A percentile compares a stretch with the other conserved stretches of the same genome.
phyloP scores from a whole-genome alignment of 1,284 basidiomycete genomes.

The Ceratobasidium sp. region DNA sequence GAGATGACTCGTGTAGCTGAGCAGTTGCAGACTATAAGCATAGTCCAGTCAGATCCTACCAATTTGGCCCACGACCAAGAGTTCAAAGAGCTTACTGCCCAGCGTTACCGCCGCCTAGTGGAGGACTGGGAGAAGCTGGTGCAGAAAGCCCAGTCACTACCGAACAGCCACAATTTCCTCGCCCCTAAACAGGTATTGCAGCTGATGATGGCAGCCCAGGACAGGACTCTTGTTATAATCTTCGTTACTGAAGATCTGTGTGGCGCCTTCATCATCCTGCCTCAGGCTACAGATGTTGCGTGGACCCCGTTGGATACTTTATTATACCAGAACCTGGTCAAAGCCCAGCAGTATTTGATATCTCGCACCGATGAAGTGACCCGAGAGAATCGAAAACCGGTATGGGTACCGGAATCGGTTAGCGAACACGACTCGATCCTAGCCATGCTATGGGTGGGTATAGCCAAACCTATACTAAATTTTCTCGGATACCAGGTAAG shows the following conservation, averaged over 20 bases:
- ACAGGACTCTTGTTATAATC: constrained; percentile 45
- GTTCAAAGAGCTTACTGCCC: constrained; percentile 10
- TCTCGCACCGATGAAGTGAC: too few relatives aligned
- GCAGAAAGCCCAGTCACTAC: constrained; percentile 21
- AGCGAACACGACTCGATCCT: constrained; percentile 14
- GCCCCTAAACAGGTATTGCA: background rate
- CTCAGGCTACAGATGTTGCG: background rate
- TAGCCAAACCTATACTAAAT: constrained; percentile 41
- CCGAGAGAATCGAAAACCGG: background rate
- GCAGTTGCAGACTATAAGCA: background rate
- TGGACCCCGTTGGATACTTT: constrained; percentile 1
- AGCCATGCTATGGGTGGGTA: constrained; percentile 38
- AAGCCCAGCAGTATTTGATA: too few relatives aligned
- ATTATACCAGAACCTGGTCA: too few relatives aligned
- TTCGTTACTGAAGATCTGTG: constrained; percentile 41
- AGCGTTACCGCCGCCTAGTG: constrained; percentile 46
- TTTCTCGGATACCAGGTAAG: constrained; percentile 21
- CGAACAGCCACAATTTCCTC: constrained; percentile 35
- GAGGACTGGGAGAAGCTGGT: constrained; percentile 49
- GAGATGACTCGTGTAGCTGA: background rate
- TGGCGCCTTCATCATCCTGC: constrained; percentile 44
- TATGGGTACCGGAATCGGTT: background rate
- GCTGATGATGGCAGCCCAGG: constrained; percentile 26
- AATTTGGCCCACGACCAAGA: background rate
- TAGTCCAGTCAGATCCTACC: background rate